Percentiles rank a stretch among this genome's conserved stretches.
Evolutionary conservation across 2,329 filamentous ascomycete genomes (phyloP).

Genomic region (Rutstroemia sydowiana): DNA sequence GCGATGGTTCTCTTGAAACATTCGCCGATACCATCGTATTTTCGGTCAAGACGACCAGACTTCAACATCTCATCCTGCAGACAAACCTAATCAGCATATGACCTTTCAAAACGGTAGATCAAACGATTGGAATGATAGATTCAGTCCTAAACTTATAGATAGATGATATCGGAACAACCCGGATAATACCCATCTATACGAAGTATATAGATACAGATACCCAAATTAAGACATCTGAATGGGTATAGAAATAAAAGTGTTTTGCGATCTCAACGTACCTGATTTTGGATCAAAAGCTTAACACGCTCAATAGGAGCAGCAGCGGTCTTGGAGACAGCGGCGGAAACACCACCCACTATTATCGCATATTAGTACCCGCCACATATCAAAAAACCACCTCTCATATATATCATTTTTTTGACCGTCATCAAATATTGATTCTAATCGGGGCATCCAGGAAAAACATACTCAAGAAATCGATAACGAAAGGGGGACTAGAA

Average conservation of each 20-base stretch:
- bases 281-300: conserved; percentile 99
- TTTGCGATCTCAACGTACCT: conserved; percentile 58
- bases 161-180: not conserved
- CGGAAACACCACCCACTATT: conserved; percentile 98
- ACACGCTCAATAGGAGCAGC: conserved; percentile 99
- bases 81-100: conserved; percentile 15
- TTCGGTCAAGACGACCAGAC: conserved; percentile 94
- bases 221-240: conserved; percentile 16
- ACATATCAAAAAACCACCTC: not conserved
- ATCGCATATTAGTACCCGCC: conserved; percentile 27
- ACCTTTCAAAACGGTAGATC: not conserved
- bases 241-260: conserved; percentile 1
- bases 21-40: conserved; percentile 88
- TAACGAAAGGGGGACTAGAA: conserved; percentile 73
- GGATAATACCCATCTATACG: not conserved
- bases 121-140: conserved; percentile 1
- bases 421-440: conserved; percentile 10
- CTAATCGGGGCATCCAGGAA: conserved; percentile 14
- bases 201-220: conserved; percentile 6
- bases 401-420: conserved; percentile 4
- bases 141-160: not conserved
- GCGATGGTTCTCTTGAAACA: conserved; percentile 91
- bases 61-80: conserved; percentile 98
- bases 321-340: conserved; percentile 99
- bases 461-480: conserved; percentile 97